Evolutionary conservation across 371 early-diverging fungal genomes (phyloP), one percentile per base, ranked within the genome.

Genomic region (Batkoa obscura): DNA sequence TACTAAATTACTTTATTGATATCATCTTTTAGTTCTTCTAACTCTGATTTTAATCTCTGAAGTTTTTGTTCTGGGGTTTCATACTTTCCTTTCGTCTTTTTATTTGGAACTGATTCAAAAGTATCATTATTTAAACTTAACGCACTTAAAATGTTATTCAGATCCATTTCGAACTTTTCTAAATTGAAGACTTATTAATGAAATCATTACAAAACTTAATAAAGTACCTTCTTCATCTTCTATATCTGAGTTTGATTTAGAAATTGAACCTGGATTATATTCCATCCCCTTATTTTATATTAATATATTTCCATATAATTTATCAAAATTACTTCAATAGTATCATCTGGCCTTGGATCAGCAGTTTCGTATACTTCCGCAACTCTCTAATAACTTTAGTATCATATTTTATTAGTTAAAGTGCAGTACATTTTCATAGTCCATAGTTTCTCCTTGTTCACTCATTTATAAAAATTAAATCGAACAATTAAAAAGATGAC

Each of bases 51-150:
- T 10, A 47, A 32, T 6, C 48, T 15, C 9, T 23, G 15, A 6
- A 47, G n/a, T 47, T 47, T 47, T n/a, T 47, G 48, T 32, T 47
- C 23, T 47, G 48, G 48, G 6, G 48, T 47, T 47, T 47, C 48
- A 6, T 30, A 23, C 10, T 23, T 47, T 9, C 31, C 48, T 30
- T 30, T 12, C 43, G 43, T 23, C 23, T 23, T 23, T 23, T 23
- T 23, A 23, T 23, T 23, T 23, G 23, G 23, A 23, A 23, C 23
- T 23, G 23, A 23, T 15, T 12, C 48, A 47, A 47, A 9, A 6
- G 30, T 23, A 6, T 47, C 30, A 9, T 15, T 47, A 10, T 47
- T 15, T 30, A 15, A 30, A 47, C 30, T 12, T 32, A 23, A 9
- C 4, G 15, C 48, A 47, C 8, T 32, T 15, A 32, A 47, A 9